Conservation (phyloP, 1,284 basidiomycete genomes). For the Peniophora sp. region DNA sequence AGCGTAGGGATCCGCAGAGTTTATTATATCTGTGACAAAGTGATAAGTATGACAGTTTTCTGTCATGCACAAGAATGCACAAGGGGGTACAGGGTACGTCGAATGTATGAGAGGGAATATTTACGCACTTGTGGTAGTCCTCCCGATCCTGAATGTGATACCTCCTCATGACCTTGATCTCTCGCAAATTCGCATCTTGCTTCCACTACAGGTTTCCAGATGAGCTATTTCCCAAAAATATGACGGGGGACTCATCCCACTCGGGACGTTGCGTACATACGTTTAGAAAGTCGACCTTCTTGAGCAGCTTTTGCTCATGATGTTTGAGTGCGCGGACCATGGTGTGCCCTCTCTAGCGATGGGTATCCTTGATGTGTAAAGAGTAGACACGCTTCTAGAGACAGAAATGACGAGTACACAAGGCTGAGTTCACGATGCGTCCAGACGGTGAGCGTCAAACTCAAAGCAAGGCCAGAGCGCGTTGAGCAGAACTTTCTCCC, state of each 20-base stretch:
- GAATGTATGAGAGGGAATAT: constrained; percentile 3
- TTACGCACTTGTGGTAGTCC: constrained; percentile 87
- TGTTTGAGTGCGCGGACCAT: constrained; percentile 90
- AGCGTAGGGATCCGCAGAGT: constrained; percentile 82
- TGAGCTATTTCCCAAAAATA: too few species aligned
- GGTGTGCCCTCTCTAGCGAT: neutral
- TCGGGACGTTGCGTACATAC: constrained; percentile 49
- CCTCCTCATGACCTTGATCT: constrained; percentile 91
- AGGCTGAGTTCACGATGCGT: too few species aligned
- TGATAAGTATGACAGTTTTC: too few species aligned
- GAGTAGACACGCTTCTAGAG: too few species aligned
- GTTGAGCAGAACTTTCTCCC: too few species aligned
- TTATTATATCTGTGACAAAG: constrained; percentile 76
- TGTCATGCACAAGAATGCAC: too few species aligned
- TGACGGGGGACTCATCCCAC: too few species aligned
- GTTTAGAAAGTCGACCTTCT: constrained; percentile 91
- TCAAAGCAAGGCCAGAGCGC: too few species aligned
- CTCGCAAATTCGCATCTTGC: constrained; percentile 86
- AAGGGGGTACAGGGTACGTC: constrained; percentile 8
- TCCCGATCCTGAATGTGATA: constrained; percentile 95
- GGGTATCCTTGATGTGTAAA: neutral
- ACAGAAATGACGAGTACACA: too few species aligned
- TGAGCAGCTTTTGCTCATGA: constrained; percentile 90
- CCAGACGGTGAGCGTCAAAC: too few species aligned
- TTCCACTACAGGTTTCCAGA: too few species aligned